phyloP scores from a whole-genome alignment of 2,329 filamentous ascomycete genomes.

The Penicillium sp. region DNA sequence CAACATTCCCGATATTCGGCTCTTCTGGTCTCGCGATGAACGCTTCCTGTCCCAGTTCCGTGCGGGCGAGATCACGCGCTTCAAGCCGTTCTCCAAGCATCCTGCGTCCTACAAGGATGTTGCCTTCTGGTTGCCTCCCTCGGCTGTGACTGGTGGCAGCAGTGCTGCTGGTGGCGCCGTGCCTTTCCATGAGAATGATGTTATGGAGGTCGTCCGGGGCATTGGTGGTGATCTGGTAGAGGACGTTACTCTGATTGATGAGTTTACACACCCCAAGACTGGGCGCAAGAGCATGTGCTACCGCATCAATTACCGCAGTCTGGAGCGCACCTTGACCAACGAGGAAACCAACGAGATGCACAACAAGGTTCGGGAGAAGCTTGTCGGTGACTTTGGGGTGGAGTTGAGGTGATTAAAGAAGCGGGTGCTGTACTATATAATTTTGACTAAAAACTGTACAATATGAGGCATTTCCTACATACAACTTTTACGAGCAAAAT shows the following conservation, averaged over 20 bases:
- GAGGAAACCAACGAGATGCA: slow-evolving; percentile 74
- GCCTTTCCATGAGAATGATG: slow-evolving; percentile 84
- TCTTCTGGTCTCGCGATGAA: slow-evolving; percentile 86
- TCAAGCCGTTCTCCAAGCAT: slow-evolving; percentile 84
- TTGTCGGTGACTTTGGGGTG: slow-evolving; percentile 69
- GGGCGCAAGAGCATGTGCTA: slow-evolving; percentile 82
- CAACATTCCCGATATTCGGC: slow-evolving; percentile 88
- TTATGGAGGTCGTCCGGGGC: slow-evolving; percentile 90
- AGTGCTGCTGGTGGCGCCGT: slow-evolving; percentile 37
- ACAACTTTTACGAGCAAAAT: not conserved
- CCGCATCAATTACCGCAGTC: slow-evolving; percentile 84
- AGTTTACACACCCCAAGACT: slow-evolving; percentile 83
- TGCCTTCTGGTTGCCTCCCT: slow-evolving; percentile 74
- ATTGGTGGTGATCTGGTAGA: slow-evolving; percentile 79
- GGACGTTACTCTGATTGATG: slow-evolving; percentile 76
- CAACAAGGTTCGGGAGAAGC: slow-evolving; percentile 56
- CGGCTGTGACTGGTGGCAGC: slow-evolving; percentile 33
- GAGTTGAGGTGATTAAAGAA: slow-evolving; percentile 59
- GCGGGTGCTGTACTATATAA: slow-evolving; percentile 18
- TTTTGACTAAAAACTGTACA: slow-evolving; percentile 13
- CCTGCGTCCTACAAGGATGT: slow-evolving; percentile 88
- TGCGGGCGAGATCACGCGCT: slow-evolving; percentile 54
- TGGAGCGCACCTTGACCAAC: slow-evolving; percentile 85
- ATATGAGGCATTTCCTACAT: slow-evolving; percentile 6
- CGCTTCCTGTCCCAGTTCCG: slow-evolving; percentile 84